Conservation (phyloP, 352 stramenopile species). For the Phytopythium cucurbitacearum region DNA sequence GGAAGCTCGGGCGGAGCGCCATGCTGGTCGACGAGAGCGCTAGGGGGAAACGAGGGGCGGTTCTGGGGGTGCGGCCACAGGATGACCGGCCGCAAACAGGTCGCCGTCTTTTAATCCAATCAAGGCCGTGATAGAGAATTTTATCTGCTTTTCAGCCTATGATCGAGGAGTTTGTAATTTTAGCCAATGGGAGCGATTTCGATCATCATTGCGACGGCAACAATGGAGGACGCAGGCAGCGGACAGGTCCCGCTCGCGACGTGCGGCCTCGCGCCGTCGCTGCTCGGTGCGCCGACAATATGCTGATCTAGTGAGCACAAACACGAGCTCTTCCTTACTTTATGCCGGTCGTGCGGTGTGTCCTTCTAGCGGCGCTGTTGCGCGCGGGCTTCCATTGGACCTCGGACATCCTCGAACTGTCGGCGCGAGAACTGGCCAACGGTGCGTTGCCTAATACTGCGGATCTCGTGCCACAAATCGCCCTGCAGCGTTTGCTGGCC, state of each 20-base stretch:
- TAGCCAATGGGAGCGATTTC: background rate
- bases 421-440: conserved; percentile 49
- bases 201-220: conserved; percentile 6
- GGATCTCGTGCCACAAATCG: background rate
- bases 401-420: conserved; percentile 42
- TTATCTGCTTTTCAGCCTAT: conserved; percentile 12
- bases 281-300: conserved; percentile 31
- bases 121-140: background rate
- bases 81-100: conserved; percentile 36
- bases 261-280: conserved; percentile 52
- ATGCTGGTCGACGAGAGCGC: conserved; percentile 16
- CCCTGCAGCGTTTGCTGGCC: background rate
- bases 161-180: background rate
- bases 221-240: conserved; percentile 11
- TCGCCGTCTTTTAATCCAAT: conserved; percentile 30
- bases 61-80: conserved; percentile 32
- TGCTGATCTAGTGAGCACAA: background rate
- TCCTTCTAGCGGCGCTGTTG: conserved; percentile 41
- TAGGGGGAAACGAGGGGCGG: background rate
- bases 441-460: conserved; percentile 18
- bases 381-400: conserved; percentile 59
- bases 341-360: background rate
- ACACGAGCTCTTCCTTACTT: background rate
- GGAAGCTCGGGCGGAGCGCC: conserved; percentile 60
- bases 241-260: conserved; percentile 34